These are phyloP conservation scores for Coemansia sp. DNA, from an alignment of 192 early-diverging fungal species.

Conservation along the genomic window DNA sequence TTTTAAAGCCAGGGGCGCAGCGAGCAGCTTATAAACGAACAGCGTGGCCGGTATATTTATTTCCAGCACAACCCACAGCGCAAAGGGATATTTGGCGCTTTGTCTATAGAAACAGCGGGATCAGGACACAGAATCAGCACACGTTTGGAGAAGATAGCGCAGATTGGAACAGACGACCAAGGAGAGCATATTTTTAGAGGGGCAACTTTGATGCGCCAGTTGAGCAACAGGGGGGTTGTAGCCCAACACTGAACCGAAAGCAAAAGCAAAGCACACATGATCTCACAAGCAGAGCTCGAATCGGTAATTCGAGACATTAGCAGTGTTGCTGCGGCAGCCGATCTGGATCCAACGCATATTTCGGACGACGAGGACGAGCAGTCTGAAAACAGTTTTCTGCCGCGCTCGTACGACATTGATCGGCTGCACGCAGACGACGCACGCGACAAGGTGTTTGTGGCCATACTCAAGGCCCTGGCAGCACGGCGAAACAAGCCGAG, in stretches of 20 bases:
- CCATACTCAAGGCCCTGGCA: slow-evolving; percentile 79
- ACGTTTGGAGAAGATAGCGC: too few species aligned
- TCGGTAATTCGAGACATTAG: slow-evolving; percentile 47
- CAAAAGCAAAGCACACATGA: slow-evolving; percentile 16
- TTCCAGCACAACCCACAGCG: too few species aligned
- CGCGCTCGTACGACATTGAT: slow-evolving; percentile 49
- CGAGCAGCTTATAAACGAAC: not conserved
- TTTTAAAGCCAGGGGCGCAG: not conserved
- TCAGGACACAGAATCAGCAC: too few species aligned
- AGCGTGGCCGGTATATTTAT: too few species aligned
- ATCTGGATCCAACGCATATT: slow-evolving; percentile 10
- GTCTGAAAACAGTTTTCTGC: slow-evolving; percentile 42
- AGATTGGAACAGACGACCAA: too few species aligned
- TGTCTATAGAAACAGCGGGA: too few species aligned
- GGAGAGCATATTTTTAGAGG: too few species aligned
- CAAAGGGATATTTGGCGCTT: too few species aligned
- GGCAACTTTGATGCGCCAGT: not conserved
- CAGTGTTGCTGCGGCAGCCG: slow-evolving; percentile 32
- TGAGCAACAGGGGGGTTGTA: not conserved
- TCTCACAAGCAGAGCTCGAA: slow-evolving; percentile 43
- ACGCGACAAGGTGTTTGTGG: slow-evolving; percentile 83
- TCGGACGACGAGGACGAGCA: slow-evolving; percentile 33
- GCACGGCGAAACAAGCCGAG: slow-evolving; percentile 74
- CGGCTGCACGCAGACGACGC: slow-evolving; percentile 74
- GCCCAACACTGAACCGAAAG: not conserved